A percentile compares a stretch with the other conserved stretches of the same genome.
Conservation (phyloP, 176 grass and related monocot genomes). For the Lolium multiflorum region DNA sequence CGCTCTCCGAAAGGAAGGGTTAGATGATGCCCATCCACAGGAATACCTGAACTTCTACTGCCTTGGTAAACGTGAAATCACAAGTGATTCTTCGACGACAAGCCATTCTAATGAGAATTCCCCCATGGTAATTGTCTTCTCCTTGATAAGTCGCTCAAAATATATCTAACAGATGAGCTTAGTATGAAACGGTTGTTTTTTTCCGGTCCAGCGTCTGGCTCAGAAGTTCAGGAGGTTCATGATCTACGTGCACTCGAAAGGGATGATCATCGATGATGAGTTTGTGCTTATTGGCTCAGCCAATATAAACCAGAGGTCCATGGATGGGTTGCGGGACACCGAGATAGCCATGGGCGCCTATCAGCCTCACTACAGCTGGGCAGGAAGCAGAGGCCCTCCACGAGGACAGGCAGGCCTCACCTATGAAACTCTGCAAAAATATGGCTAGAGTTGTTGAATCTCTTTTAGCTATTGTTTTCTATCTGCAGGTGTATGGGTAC, state of each 20-base stretch:
- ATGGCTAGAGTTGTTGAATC: not conserved
- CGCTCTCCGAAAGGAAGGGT: slow-evolving; percentile 57
- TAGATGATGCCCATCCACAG: slow-evolving; percentile 56
- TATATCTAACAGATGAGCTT: not conserved
- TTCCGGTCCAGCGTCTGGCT: slow-evolving; percentile 45
- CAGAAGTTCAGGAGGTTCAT: slow-evolving; percentile 76
- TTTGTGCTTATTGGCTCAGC: slow-evolving; percentile 71
- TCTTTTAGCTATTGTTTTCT: not conserved
- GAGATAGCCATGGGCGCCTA: slow-evolving; percentile 79
- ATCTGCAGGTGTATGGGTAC: slow-evolving; percentile 78
- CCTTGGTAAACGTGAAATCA: slow-evolving; percentile 65
- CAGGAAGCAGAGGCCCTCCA: slow-evolving; percentile 37
- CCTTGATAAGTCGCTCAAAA: not conserved
- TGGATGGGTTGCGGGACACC: slow-evolving; percentile 70
- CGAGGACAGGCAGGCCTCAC: slow-evolving; percentile 53
- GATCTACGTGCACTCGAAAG: slow-evolving; percentile 85
- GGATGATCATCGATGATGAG: slow-evolving; percentile 76
- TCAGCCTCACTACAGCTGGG: slow-evolving; percentile 69
- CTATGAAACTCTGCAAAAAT: not conserved
- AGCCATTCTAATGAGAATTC: slow-evolving; percentile 55
- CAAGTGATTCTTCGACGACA: not conserved
- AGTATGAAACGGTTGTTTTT: not conserved
- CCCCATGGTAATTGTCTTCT: slow-evolving; percentile 34
- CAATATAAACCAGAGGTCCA: slow-evolving; percentile 83
- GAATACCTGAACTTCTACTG: slow-evolving; percentile 84